A percentile compares a stretch with the other conserved stretches of the same genome.
phyloP scores from a whole-genome alignment of 208 protist genomes.

The Leishmania turanica region DNA sequence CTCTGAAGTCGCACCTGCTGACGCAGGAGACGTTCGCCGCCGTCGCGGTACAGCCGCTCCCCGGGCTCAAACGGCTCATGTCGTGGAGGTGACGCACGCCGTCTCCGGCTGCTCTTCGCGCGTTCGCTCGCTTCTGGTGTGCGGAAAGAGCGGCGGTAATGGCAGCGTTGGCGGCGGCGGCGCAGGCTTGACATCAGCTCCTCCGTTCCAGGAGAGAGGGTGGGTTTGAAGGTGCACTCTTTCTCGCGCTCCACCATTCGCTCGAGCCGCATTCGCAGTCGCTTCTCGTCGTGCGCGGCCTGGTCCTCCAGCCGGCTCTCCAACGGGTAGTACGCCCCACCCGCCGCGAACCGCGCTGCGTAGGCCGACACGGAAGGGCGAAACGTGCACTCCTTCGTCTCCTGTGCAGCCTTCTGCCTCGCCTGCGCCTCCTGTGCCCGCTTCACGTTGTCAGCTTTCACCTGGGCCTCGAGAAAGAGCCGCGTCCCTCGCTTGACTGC shows the following conservation, averaged over 20 bases:
- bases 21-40: conserved; percentile 68
- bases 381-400: conserved; percentile 58
- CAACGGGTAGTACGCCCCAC: conserved; percentile 32
- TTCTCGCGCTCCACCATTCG: conserved; percentile 33
- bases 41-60: conserved; percentile 80
- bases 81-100: background rate
- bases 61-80: conserved; percentile 55
- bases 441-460: conserved; percentile 19
- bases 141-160: background rate
- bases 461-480: conserved; percentile 48
- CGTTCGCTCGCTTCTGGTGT: background rate
- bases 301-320: conserved; percentile 39
- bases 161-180: conserved; percentile 11
- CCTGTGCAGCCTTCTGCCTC: conserved; percentile 20
- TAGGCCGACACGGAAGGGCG: conserved; percentile 59
- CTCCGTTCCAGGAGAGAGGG: conserved; percentile 39
- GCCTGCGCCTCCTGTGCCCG: conserved; percentile 27
- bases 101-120: background rate
- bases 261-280: conserved; percentile 39
- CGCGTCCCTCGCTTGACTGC: conserved; percentile 55
- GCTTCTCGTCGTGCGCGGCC: conserved; percentile 34
- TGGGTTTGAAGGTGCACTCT: conserved; percentile 65
- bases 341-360: conserved; percentile 32
- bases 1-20: conserved; percentile 72
- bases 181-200: conserved; percentile 37